Conservation (phyloP, 352 stramenopile species). For the Pythium insidiosum region DNA sequence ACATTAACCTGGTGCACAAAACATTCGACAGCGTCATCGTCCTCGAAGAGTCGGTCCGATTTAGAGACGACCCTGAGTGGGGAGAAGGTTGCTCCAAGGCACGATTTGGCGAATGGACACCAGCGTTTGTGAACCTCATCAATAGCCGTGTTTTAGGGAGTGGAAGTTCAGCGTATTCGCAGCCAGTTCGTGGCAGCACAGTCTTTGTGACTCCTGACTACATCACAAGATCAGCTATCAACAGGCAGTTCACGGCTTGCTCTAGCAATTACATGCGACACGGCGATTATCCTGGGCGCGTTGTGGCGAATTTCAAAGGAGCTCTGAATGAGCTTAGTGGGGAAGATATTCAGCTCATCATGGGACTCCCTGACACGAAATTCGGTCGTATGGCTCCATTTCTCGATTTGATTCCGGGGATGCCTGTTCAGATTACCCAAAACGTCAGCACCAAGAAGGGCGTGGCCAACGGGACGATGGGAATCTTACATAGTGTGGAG, state of each 20-base stretch:
- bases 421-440: conserved; percentile 12
- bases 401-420: conserved; percentile 5
- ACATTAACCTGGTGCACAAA: background rate
- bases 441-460: conserved; percentile 10
- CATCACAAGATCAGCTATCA: conserved; percentile 2
- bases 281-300: background rate
- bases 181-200: too few species aligned
- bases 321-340: conserved; percentile 3
- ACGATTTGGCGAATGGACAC: conserved; percentile 9
- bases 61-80: conserved; percentile 19
- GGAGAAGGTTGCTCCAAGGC: conserved; percentile 11
- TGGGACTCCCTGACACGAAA: conserved; percentile 4
- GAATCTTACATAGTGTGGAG: conserved; percentile 1
- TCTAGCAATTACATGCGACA: background rate
- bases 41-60: conserved; percentile 11
- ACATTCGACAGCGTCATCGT: conserved; percentile 5
- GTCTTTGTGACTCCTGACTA: too few species aligned
- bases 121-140: conserved; percentile 2
- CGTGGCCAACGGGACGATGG: conserved; percentile 7
- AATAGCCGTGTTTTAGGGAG: background rate
- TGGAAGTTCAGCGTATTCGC: too few species aligned
- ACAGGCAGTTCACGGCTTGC: conserved; percentile 3
- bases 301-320: conserved; percentile 12
- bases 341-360: conserved; percentile 1
- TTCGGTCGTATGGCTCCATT: too few species aligned